A percentile compares a stretch with the other conserved stretches of the same genome.
phyloP scores from a whole-genome alignment of 148 eudicot genomes.

The Arctostaphylos glauca region DNA sequence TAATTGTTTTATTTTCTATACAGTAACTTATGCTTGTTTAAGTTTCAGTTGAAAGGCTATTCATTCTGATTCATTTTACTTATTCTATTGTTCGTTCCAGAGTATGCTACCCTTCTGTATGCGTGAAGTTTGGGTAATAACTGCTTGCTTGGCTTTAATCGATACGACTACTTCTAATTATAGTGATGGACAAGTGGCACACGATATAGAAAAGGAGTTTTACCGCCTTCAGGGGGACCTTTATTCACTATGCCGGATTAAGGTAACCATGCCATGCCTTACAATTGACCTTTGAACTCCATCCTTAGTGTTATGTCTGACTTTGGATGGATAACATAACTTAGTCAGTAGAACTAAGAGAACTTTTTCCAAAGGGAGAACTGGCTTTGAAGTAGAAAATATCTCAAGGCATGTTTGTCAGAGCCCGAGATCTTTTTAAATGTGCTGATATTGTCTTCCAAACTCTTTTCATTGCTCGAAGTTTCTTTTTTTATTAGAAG shows the following conservation, averaged over 20 bases:
- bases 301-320: neutral
- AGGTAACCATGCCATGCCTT: slow-evolving; percentile 45
- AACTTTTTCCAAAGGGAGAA: neutral
- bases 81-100: slow-evolving; percentile 37
- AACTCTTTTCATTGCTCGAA: neutral
- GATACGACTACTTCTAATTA: slow-evolving; percentile 63
- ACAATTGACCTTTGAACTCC: neutral
- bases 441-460: neutral
- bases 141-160: slow-evolving; percentile 79
- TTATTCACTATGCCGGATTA: slow-evolving; percentile 74
- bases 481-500: neutral
- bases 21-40: neutral
- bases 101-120: slow-evolving; percentile 76
- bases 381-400: neutral
- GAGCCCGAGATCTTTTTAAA: neutral
- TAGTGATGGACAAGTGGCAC: slow-evolving; percentile 60
- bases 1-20: slow-evolving; percentile 21
- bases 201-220: slow-evolving; percentile 87
- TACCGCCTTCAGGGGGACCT: slow-evolving; percentile 90
- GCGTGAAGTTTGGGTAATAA: slow-evolving; percentile 97
- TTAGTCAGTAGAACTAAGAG: neutral
- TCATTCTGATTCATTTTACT: slow-evolving; percentile 14
- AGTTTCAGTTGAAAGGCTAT: slow-evolving; percentile 1
- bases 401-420: neutral
- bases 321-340: neutral